These are phyloP conservation scores for Helicocarpus griseus DNA, from an alignment of 2,329 filamentous ascomycete species.

Conservation along the genomic window DNA sequence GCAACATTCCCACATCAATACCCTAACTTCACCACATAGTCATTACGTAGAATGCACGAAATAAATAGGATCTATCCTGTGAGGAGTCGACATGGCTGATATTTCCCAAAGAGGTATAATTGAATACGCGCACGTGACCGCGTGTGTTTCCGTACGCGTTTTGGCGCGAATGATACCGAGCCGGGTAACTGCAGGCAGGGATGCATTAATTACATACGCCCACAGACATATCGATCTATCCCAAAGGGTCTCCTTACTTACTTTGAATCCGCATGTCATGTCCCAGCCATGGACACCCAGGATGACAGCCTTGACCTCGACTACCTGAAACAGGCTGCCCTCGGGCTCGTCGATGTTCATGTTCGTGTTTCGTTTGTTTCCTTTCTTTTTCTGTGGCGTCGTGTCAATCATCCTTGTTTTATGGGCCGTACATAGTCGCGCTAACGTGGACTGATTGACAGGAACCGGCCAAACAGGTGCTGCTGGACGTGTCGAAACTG, in stretches of 20 bases:
- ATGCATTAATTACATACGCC: too few species aligned
- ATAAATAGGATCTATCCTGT: too few species aligned
- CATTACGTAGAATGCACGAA: too few species aligned
- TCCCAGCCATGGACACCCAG: slow-evolving; percentile 27
- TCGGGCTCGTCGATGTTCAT: slow-evolving; percentile 30
- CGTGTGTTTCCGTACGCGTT: slow-evolving; percentile 2
- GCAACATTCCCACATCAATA: too few species aligned
- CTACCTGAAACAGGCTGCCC: slow-evolving; percentile 31
- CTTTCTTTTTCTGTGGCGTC: not conserved
- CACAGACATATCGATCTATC: too few species aligned
- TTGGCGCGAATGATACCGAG: too few species aligned
- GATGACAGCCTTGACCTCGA: slow-evolving; percentile 32
- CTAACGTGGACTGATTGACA: slow-evolving; percentile 3
- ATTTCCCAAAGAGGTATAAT: not conserved
- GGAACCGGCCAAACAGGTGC: slow-evolving; percentile 1
- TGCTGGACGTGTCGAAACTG: not conserved
- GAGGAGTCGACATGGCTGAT: not conserved
- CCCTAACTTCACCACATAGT: too few species aligned
- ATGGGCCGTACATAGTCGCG: not conserved
- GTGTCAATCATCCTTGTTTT: not conserved
- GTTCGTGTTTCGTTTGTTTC: not conserved
- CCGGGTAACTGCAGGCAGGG: too few species aligned
- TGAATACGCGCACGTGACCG: slow-evolving; percentile 4
- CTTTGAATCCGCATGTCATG: too few species aligned
- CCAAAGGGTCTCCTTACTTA: too few species aligned